Conservation (phyloP, 73 alveolate genomes). For the Paramecium octaurelia region DNA sequence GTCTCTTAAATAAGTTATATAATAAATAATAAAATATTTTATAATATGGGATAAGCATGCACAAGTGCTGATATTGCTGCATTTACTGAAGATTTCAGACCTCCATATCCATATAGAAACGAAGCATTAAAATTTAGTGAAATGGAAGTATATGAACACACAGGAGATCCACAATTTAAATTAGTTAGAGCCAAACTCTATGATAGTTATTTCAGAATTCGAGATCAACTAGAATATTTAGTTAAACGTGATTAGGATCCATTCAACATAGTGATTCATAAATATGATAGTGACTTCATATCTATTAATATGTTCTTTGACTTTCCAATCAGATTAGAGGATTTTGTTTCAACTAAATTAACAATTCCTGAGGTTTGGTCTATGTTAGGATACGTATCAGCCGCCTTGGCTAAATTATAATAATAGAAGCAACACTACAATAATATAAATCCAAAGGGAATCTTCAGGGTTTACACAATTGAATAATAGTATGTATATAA, state of each 20-base stretch:
- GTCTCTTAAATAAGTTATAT: too few species aligned
- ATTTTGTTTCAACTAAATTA: background rate
- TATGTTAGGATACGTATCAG: background rate
- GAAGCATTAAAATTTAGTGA: background rate
- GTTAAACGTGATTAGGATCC: background rate
- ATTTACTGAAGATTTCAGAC: conserved; percentile 8
- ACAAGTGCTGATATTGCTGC: background rate
- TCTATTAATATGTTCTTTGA: background rate
- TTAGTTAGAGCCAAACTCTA: background rate
- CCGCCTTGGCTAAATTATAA: background rate
- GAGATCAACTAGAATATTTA: background rate
- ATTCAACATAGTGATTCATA: background rate
- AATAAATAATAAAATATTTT: background rate
- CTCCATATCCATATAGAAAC: background rate
- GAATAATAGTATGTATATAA: background rate
- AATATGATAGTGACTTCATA: background rate
- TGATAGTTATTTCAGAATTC: background rate
- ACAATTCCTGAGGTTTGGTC: background rate
- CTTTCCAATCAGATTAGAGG: background rate
- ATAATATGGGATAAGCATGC: background rate
- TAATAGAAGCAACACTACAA: background rate
- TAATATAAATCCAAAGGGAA: background rate
- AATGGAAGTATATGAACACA: conserved; percentile 38
- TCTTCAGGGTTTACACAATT: background rate
- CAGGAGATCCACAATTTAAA: conserved; percentile 8